Evolutionary conservation across 23 red algal genomes (phyloP).

Genomic region (Pyropia haitanensis): DNA sequence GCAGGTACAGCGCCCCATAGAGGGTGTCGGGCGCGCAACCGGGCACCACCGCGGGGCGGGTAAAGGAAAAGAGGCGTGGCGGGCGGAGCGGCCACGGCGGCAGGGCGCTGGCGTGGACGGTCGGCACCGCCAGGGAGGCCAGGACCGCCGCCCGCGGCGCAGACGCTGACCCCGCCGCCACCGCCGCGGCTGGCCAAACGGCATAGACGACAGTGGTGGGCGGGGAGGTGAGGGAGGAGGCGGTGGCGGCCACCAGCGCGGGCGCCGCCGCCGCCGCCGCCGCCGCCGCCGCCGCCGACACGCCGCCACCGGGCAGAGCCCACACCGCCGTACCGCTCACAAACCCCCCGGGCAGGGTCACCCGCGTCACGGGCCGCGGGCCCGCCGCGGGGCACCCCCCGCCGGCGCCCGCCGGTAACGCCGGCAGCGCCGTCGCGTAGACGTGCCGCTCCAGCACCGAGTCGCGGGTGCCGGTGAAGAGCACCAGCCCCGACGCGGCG

Average conservation of each 20-base stretch:
- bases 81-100: too few species aligned
- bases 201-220: not conserved
- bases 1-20: slow-evolving; percentile 10
- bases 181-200: not conserved
- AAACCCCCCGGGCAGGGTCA: not conserved
- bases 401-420: not conserved
- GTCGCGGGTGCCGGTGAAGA: slow-evolving; percentile 10
- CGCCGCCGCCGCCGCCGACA: not conserved
- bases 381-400: too few species aligned
- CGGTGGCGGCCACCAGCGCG: not conserved
- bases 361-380: not conserved
- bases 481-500: not conserved
- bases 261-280: not conserved
- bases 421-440: not conserved
- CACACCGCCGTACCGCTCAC: too few species aligned
- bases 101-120: too few species aligned
- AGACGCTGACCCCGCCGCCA: not conserved
- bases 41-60: too few species aligned
- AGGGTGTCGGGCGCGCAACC: not conserved
- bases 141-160: not conserved
- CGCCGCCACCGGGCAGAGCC: too few species aligned
- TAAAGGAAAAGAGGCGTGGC: slow-evolving; percentile 8
- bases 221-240: not conserved
- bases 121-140: too few species aligned
- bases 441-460: slow-evolving; percentile 10